Evolutionary conservation across 768 basidiomycete genomes (phyloP).

Genomic region (Leccinellum rugosiceps): DNA sequence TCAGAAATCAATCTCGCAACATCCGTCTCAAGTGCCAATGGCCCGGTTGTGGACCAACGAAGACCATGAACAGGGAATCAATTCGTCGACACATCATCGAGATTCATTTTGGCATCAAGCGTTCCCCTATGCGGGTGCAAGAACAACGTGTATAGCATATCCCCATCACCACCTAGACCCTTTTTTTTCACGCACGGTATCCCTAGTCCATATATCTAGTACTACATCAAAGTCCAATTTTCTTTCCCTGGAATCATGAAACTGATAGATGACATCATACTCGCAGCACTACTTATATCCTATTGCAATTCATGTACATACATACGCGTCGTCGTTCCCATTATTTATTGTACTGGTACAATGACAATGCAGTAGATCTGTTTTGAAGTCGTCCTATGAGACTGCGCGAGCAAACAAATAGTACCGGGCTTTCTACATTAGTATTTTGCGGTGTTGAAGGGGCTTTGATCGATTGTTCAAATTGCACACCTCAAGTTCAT

Average conservation of each 20-base stretch:
- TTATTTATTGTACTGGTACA: neutral
- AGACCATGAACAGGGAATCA: conserved; percentile 18
- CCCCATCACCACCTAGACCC: too few species aligned
- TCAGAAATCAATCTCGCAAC: conserved; percentile 6
- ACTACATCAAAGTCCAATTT: too few species aligned
- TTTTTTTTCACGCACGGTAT: too few species aligned
- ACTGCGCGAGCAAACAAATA: too few species aligned
- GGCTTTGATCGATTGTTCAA: conserved; percentile 11
- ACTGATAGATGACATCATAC: too few species aligned
- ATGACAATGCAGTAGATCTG: neutral
- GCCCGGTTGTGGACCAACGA: conserved; percentile 4
- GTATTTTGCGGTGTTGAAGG: neutral
- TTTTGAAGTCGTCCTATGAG: neutral
- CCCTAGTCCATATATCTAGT: too few species aligned
- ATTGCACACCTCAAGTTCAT: neutral
- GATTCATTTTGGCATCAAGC: conserved; percentile 11
- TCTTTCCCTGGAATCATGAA: neutral
- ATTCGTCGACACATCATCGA: conserved; percentile 19
- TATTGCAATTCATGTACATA: neutral
- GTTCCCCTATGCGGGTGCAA: neutral
- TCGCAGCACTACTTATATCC: neutral
- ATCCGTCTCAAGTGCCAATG: conserved; percentile 1
- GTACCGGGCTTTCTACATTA: too few species aligned
- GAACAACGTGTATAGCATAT: neutral
- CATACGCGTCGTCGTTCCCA: too few species aligned